Evolutionary conservation across 306 rosid species (phyloP), one percentile per base, ranked within the genome.

Genomic region (Casuarina glauca): DNA sequence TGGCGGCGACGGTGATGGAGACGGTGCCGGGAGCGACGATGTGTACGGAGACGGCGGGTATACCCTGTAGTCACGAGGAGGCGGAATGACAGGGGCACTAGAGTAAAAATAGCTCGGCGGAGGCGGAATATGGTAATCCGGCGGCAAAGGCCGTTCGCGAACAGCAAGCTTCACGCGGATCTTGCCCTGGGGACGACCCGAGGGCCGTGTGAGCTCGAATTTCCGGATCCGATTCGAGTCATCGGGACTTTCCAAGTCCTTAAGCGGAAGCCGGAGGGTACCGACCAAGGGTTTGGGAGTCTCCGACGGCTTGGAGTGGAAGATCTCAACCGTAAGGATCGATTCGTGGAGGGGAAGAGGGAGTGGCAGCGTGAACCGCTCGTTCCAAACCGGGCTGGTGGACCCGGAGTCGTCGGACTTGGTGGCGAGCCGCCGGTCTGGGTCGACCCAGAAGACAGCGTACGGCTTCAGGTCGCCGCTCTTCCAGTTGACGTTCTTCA

Each of bases 401-500:
- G 84, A 82, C 6, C 98, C 97, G 26, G 93, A 84, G 50, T 93
- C 98, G 79, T 93, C 98, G 41, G 98, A 88, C 80, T 91, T 91
- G 42, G 97, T 91, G 76, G 97, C 98, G 13, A 93, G 93, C 0
- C 98, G 93, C 17, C 93, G 90, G 44, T 93, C 88, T 0, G 94
- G 90, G 71, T 93, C 94, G 38, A 91, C 80, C 94, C 96, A 93
- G 84, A 93, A 93, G 57, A 91, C 91, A 20, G 93, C 98, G 78
- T 93, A 93, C 69, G 98, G 89, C 44, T 89, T 88, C 82, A 93
- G 98, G 68, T 86, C 82, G 66, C 94, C 94, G 86, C 73, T 91
- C 53, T 88, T 88, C 98, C 98, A 93, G 86, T 93, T 93, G 36
- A 93, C 94, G 88, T 93, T 93, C 82, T 93, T 93, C 80, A 93